phyloP scores from a whole-genome alignment of 371 early-diverging fungal species.

The Mucor velutinosus region DNA sequence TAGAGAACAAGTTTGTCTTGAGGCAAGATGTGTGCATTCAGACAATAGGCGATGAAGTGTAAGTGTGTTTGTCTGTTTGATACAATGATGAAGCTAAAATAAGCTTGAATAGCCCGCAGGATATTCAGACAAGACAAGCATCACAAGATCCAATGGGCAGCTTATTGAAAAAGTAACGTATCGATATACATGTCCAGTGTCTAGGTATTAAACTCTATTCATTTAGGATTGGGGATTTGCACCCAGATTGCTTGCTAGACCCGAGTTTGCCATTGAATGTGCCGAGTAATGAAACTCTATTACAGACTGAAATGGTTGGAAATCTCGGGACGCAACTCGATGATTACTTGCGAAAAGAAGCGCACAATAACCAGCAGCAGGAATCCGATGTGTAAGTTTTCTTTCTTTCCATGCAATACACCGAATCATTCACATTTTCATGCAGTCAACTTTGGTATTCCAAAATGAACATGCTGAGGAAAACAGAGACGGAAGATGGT shows the following conservation, averaged over 20 bases:
- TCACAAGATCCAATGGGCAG: slow-evolving; percentile 17
- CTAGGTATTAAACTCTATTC: not conserved
- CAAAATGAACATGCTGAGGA: slow-evolving; percentile 49
- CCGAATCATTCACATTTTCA: not conserved
- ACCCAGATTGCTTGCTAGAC: slow-evolving; percentile 68
- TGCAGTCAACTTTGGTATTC: slow-evolving; percentile 45
- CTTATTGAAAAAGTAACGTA: slow-evolving; percentile 19
- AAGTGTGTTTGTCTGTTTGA: not conserved
- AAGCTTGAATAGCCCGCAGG: not conserved
- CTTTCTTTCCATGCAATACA: not conserved
- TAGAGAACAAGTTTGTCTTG: slow-evolving; percentile 2
- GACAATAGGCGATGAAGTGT: not conserved
- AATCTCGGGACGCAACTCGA: slow-evolving; percentile 45
- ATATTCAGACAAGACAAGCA: not conserved
- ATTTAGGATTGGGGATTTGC: slow-evolving; percentile 55
- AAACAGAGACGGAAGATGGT: slow-evolving; percentile 20
- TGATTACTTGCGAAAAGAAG: slow-evolving; percentile 61
- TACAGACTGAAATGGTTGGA: slow-evolving; percentile 42
- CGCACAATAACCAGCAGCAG: slow-evolving; percentile 36
- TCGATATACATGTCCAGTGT: not conserved
- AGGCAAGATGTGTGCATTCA: slow-evolving; percentile 7
- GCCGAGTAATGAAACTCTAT: slow-evolving; percentile 34
- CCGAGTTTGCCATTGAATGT: slow-evolving; percentile 52
- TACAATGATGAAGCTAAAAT: not conserved
- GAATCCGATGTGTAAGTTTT: slow-evolving; percentile 39